Conservation (phyloP, 2,329 filamentous ascomycete species). For the Xylariales sp. region DNA sequence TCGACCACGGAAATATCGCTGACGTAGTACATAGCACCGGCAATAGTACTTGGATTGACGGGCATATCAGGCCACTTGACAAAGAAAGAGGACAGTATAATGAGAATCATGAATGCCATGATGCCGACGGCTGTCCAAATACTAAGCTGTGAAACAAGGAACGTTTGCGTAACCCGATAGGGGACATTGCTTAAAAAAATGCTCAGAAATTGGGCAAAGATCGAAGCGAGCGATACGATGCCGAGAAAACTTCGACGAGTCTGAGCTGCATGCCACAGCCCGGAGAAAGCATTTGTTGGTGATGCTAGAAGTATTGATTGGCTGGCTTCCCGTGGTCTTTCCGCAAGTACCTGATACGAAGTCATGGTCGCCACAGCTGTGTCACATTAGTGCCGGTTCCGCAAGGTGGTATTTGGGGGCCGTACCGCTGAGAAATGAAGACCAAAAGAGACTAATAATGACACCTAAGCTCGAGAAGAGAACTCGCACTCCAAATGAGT, state of each 20-base stretch:
- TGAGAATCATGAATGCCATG: conserved; percentile 52
- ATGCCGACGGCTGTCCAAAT: conserved; percentile 51
- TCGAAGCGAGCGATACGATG: conserved; percentile 21
- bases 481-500: conserved; percentile 55
- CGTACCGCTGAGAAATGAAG: conserved; percentile 53
- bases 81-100: conserved; percentile 51
- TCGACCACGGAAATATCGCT: conserved; percentile 25
- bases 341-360: conserved; percentile 53
- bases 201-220: conserved; percentile 34
- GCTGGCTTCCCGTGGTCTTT: conserved; percentile 9
- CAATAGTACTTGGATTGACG: conserved; percentile 52
- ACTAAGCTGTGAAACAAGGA: conserved; percentile 48
- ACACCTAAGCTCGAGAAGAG: conserved; percentile 56
- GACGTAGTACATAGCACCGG: conserved; percentile 52
- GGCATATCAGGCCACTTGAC: conserved; percentile 53
- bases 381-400: not conserved
- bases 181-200: conserved; percentile 55
- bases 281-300: conserved; percentile 34
- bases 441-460: conserved; percentile 54
- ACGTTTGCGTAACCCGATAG: conserved; percentile 53
- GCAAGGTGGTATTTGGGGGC: not conserved
- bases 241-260: conserved; percentile 29
- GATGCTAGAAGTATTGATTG: conserved; percentile 23
- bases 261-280: conserved; percentile 21
- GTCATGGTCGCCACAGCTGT: conserved; percentile 52